These are phyloP conservation scores for Leishmania amazonensis DNA, from an alignment of 208 protist genomes.

Conservation along the genomic window DNA sequence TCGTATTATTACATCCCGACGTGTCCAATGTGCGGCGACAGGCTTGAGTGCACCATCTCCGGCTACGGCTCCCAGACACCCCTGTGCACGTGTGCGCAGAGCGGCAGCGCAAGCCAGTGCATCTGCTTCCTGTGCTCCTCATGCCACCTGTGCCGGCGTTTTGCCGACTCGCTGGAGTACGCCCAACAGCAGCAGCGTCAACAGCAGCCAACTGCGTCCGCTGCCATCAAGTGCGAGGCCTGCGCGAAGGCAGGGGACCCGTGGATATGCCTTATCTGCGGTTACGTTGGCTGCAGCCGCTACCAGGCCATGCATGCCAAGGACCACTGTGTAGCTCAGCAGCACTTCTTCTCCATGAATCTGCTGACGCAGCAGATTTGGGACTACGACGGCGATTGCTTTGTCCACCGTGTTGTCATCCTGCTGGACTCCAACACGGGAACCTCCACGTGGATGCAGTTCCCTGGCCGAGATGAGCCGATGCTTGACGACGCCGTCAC, in stretches of 20 bases:
- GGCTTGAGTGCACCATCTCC: slow-evolving; percentile 72
- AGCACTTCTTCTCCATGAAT: slow-evolving; percentile 91
- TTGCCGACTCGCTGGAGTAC: slow-evolving; percentile 30
- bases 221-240: slow-evolving; percentile 54
- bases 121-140: slow-evolving; percentile 53
- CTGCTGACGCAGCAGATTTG: slow-evolving; percentile 92
- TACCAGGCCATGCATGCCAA: slow-evolving; percentile 92
- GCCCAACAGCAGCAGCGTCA: slow-evolving; percentile 20
- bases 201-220: slow-evolving; percentile 3
- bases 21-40: slow-evolving; percentile 76
- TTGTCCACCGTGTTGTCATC: slow-evolving; percentile 86
- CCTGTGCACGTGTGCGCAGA: slow-evolving; percentile 44
- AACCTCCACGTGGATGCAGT: slow-evolving; percentile 66
- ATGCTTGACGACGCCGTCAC: slow-evolving; percentile 24
- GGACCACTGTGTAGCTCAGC: slow-evolving; percentile 62
- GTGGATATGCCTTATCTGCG: slow-evolving; percentile 93
- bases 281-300: slow-evolving; percentile 91
- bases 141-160: slow-evolving; percentile 64
- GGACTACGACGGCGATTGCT: slow-evolving; percentile 92
- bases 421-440: slow-evolving; percentile 64
- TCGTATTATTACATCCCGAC: slow-evolving; percentile 81
- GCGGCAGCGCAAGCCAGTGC: slow-evolving; percentile 35
- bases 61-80: slow-evolving; percentile 44
- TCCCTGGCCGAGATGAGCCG: slow-evolving; percentile 60
- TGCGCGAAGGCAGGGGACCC: slow-evolving; percentile 75